Conservation (phyloP, 2,329 filamentous ascomycete genomes). For the Colletotrichum sojae region DNA sequence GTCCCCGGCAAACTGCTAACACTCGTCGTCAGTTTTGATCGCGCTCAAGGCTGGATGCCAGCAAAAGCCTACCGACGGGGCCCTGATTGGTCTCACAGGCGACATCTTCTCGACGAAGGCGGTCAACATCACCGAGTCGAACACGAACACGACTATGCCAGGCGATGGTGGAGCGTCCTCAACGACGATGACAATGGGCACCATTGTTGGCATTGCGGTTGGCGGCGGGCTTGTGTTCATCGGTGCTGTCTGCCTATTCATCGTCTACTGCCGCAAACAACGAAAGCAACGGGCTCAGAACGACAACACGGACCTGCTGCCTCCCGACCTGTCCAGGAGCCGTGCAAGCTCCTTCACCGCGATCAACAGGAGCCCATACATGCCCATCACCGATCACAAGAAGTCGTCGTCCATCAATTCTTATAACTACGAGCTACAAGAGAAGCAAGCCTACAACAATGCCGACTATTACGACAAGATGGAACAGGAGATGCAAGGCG, state of each 20-base stretch:
- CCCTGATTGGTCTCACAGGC: constrained; percentile 56
- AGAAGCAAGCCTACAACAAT: constrained; percentile 50
- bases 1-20: too few relatives aligned
- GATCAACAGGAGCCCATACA: constrained; percentile 37
- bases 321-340: too few relatives aligned
- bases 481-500: constrained; percentile 48
- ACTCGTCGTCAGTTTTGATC: too few relatives aligned
- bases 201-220: constrained; percentile 68
- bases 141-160: constrained; percentile 44
- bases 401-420: constrained; percentile 45
- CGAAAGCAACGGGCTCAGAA: constrained; percentile 49
- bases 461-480: constrained; percentile 58
- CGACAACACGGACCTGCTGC: too few relatives aligned
- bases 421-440: constrained; percentile 42
- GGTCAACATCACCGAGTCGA: constrained; percentile 56
- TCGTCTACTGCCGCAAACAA: constrained; percentile 63
- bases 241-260: constrained; percentile 59
- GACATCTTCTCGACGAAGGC: constrained; percentile 55
- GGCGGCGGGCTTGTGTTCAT: constrained; percentile 60
- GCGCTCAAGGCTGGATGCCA: constrained; percentile 64
- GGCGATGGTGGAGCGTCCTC: constrained; percentile 46
- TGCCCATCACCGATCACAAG: constrained; percentile 45
- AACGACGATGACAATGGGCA: constrained; percentile 59
- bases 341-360: constrained; percentile 41
- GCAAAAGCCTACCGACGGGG: constrained; percentile 57